Percentiles rank a stretch among this genome's conserved stretches.
Evolutionary conservation across 768 basidiomycete species (phyloP).

Genomic region (Kwoniella europaea): DNA sequence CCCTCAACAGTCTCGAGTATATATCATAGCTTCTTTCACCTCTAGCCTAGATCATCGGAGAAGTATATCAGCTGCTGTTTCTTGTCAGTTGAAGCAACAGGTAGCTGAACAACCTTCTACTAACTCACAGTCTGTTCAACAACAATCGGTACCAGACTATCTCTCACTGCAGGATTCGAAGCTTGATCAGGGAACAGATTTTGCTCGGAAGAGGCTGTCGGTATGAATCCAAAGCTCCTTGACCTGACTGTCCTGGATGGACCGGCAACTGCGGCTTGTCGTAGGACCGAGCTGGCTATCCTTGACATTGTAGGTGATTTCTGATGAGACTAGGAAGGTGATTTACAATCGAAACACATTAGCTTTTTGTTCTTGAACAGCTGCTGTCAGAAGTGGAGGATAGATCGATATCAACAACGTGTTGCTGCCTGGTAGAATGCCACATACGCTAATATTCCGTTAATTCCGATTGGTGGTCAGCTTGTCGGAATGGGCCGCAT

Average conservation of each 20-base stretch:
- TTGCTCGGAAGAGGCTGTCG: neutral
- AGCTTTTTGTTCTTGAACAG: neutral
- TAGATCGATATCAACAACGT: neutral
- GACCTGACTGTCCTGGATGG: conserved; percentile 9
- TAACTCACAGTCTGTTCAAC: conserved; percentile 82
- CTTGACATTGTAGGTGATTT: conserved; percentile 9
- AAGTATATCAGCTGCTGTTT: conserved; percentile 17
- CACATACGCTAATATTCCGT: conserved; percentile 8
- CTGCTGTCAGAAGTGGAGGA: conserved; percentile 9
- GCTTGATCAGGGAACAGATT: conserved; percentile 1
- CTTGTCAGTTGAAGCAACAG: conserved; percentile 10
- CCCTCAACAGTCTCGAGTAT: conserved; percentile 87
- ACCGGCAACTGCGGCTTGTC: conserved; percentile 9
- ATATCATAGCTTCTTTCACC: conserved; percentile 74
- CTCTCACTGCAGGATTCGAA: conserved; percentile 38
- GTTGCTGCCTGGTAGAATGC: neutral
- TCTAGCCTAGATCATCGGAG: conserved; percentile 43
- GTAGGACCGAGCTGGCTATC: conserved; percentile 2
- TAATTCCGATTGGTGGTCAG: neutral
- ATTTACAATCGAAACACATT: neutral
- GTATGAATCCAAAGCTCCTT: conserved; percentile 21
- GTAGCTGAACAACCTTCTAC: neutral
- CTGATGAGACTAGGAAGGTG: neutral
- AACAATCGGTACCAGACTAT: conserved; percentile 78
- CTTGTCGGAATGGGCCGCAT: conserved; percentile 12